Conservation (phyloP, 164 flowering plant species). For the Santalum album region DNA sequence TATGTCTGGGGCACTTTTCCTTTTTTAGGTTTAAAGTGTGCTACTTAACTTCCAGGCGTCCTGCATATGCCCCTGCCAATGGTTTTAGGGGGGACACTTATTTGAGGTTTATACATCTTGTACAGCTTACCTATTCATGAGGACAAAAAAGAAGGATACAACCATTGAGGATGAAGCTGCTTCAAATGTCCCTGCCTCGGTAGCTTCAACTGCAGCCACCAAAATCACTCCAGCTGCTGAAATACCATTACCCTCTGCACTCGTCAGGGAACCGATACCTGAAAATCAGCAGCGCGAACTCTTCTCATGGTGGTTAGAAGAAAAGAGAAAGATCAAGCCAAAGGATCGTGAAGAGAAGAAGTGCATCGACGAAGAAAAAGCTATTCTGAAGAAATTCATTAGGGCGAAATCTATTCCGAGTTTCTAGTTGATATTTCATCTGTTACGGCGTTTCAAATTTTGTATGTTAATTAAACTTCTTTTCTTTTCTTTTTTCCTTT, state of each 20-base stretch:
- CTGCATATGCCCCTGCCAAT: no score
- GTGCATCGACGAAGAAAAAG: background rate
- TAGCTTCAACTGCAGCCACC: no score
- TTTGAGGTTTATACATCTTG: no score
- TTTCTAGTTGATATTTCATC: background rate
- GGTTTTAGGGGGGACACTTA: no score
- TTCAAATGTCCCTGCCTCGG: background rate
- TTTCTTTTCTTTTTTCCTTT: no score
- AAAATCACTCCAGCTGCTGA: background rate
- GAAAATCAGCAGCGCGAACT: background rate
- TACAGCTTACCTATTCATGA: background rate
- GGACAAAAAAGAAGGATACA: background rate
- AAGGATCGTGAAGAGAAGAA: background rate
- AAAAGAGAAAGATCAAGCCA: background rate
- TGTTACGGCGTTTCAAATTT: no score
- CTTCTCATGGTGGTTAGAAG: background rate
- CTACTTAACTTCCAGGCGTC: no score
- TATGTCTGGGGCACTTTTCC: no score
- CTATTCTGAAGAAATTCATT: background rate
- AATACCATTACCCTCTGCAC: background rate
- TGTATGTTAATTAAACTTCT: no score
- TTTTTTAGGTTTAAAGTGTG: no score
- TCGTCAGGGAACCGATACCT: background rate
- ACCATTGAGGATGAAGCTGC: background rate
- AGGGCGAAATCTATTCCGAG: background rate